Percentiles rank a stretch among this genome's conserved stretches.
phyloP scores from a whole-genome alignment of 2,329 filamentous ascomycete species.

The Pseudogymnoascus sp. region DNA sequence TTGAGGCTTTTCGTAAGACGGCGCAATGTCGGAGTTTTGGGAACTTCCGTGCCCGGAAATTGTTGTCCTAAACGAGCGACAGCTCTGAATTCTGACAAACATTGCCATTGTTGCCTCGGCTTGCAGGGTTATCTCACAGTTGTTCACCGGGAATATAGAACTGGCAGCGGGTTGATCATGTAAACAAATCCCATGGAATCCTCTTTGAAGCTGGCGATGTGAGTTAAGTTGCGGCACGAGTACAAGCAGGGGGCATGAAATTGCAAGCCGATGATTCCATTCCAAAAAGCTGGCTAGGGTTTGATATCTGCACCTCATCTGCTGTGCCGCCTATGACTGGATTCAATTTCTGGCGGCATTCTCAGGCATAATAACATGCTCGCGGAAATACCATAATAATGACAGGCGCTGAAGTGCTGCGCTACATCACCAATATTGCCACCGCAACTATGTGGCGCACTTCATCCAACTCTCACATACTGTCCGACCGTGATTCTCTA shows the following conservation, averaged over 20 bases:
- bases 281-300: background rate
- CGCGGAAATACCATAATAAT: background rate
- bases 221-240: background rate
- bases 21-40: background rate
- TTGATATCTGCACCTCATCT: background rate
- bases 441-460: background rate
- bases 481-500: conserved; percentile 6
- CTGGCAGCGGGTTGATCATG: background rate
- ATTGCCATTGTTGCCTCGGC: background rate
- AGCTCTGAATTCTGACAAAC: background rate
- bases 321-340: background rate
- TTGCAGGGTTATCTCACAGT: background rate
- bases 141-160: background rate
- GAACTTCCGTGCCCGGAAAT: background rate
- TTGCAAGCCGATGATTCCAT: background rate
- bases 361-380: background rate
- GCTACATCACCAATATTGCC: background rate
- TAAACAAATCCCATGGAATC: background rate
- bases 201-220: background rate
- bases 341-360: background rate
- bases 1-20: background rate
- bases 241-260: background rate
- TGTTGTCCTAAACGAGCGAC: background rate
- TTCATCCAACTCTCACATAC: background rate
- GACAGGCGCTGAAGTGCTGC: background rate